Evolutionary conservation across 192 early-diverging fungal genomes (phyloP).

Genomic region (Coemansia sp.): DNA sequence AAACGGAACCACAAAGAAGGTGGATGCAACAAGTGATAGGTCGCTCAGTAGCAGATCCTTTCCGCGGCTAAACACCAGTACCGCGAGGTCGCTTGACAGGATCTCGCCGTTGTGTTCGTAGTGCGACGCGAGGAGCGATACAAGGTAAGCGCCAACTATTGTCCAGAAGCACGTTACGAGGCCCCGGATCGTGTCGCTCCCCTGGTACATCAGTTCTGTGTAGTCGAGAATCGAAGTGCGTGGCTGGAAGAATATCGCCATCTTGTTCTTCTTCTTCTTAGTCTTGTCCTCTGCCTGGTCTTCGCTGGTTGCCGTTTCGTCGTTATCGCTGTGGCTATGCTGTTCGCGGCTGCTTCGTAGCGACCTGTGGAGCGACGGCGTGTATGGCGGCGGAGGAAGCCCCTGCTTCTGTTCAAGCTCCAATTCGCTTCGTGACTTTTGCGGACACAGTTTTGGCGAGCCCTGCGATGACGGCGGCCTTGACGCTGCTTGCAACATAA

Average conservation of each 20-base stretch:
- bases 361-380: slow-evolving; percentile 32
- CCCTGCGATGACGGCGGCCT: slow-evolving; percentile 40
- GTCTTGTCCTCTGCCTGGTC: neutral
- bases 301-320: neutral
- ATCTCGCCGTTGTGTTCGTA: slow-evolving; percentile 44
- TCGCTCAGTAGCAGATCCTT: slow-evolving; percentile 72
- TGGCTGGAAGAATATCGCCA: slow-evolving; percentile 27
- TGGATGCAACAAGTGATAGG: slow-evolving; percentile 64
- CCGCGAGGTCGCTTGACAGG: slow-evolving; percentile 31
- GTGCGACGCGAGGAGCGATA: slow-evolving; percentile 43
- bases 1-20: slow-evolving; percentile 62
- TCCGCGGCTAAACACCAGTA: slow-evolving; percentile 53
- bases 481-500: slow-evolving; percentile 33
- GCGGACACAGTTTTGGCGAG: slow-evolving; percentile 32
- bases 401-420: slow-evolving; percentile 23
- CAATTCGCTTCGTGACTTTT: slow-evolving; percentile 30
- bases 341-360: slow-evolving; percentile 31
- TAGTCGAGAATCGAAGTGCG: slow-evolving; percentile 55
- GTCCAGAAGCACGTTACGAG: slow-evolving; percentile 57
- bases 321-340: neutral
- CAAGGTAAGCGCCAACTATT: slow-evolving; percentile 42
- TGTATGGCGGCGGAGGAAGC: slow-evolving; percentile 27
- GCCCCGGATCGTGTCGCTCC: slow-evolving; percentile 46
- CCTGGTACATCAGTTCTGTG: slow-evolving; percentile 55
- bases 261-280: slow-evolving; percentile 7